Base-by-base conservation (phyloP, 257 asterid species). In the Lycium barbarum region DNA sequence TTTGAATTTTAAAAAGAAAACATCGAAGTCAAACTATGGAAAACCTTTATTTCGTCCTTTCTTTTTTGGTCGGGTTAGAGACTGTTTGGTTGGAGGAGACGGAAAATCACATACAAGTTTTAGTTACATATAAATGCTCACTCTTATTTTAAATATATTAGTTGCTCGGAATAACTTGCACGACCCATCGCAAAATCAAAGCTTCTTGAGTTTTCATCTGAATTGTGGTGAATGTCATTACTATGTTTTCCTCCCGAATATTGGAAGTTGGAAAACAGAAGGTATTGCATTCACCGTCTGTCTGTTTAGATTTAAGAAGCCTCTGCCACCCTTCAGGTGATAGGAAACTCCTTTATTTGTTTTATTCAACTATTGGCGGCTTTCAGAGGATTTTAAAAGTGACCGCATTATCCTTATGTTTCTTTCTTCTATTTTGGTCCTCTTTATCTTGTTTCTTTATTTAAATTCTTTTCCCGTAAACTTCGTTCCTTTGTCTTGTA, bases 41-140 rank as follows among this genome's bases (percentile, higher is more conserved):
- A 65, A 35, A 13, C 73, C n/a, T 66, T 35, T 35, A 13, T 66
- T 35, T 66, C 9, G 6, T 33, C 47, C 47, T 35, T 36, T 11
- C 43, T 26, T 26, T 66, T 66, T 33, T 35, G 47, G 73, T 66
- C 17, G 10, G 43, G 47, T 66, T 66, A 66, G 73, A 66, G 47
- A 35, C n/a, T 66, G 43, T 63, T 63, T 63, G 26, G 70, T 63
- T 11, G 73, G 73, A 22, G 72, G n/a, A 66, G 73, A 35, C 33
- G 73, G 43, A 63, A 22, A 26, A 22, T 7, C 18, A 63, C 43
- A 63, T 22, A 10, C 17, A 63, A 61, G 33, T 59, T 59, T 62
- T 62, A 9, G 68, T 61, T 61, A 61, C 63, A 58, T n/a, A 61
- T n/a, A 61, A 61, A 26, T 65, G 71, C 43, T 65, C 71, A 65